Evolutionary conservation across 768 basidiomycete genomes (phyloP).

Genomic region (Gelatoporia subvermispora): DNA sequence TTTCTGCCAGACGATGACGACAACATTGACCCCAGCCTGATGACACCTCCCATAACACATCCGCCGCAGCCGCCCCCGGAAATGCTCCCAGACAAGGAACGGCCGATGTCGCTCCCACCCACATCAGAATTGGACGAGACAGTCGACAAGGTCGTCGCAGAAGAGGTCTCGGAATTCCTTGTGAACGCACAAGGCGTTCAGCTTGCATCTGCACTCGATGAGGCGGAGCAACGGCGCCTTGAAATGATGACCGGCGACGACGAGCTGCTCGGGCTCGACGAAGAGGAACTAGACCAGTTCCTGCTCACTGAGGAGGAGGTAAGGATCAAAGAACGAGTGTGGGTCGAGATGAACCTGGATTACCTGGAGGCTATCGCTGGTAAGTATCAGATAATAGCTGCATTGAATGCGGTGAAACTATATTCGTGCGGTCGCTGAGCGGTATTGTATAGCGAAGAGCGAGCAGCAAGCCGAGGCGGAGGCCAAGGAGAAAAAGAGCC

Average conservation of each 20-base stretch:
- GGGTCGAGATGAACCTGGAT: slow-evolving; percentile 91
- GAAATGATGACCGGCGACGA: slow-evolving; percentile 41
- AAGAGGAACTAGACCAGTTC: slow-evolving; percentile 83
- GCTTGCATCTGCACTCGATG: slow-evolving; percentile 58
- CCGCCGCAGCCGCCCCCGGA: not conserved
- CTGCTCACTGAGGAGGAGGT: slow-evolving; percentile 77
- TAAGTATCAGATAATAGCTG: slow-evolving; percentile 30
- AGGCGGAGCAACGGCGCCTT: slow-evolving; percentile 59
- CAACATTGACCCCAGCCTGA: slow-evolving; percentile 57
- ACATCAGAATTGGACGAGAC: slow-evolving; percentile 50
- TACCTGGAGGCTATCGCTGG: slow-evolving; percentile 87
- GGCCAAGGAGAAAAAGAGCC: slow-evolving; percentile 45
- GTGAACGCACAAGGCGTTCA: slow-evolving; percentile 55
- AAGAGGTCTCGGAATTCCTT: slow-evolving; percentile 68
- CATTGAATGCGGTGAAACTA: not conserved
- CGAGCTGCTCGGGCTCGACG: slow-evolving; percentile 76
- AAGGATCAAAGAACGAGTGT: slow-evolving; percentile 81
- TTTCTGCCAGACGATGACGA: slow-evolving; percentile 35
- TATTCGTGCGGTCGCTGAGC: slow-evolving; percentile 36
- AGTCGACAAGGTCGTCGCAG: slow-evolving; percentile 56
- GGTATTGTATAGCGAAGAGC: slow-evolving; percentile 58
- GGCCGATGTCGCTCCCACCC: not conserved
- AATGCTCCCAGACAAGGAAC: slow-evolving; percentile 6
- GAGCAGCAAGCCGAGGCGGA: slow-evolving; percentile 39
- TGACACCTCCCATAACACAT: slow-evolving; percentile 20